Percentiles rank a stretch among this genome's conserved stretches.
Evolutionary conservation across 2,329 filamentous ascomycete species (phyloP).

Genomic region (Bipolaris victoriae): DNA sequence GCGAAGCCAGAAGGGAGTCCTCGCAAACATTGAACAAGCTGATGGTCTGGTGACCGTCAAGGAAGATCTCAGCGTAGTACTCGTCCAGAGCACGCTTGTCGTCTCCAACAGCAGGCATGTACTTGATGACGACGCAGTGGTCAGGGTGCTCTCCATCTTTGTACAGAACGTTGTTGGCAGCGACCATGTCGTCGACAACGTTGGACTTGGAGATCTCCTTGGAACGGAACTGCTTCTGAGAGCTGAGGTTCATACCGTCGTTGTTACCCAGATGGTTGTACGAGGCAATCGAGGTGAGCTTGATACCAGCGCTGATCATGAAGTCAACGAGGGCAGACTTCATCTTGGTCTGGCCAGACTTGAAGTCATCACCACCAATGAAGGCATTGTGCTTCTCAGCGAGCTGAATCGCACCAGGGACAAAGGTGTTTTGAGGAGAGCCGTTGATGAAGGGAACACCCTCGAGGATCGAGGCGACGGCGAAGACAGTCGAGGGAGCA

Average conservation of each 20-base stretch:
- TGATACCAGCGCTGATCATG: constrained; percentile 97
- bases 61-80: constrained; percentile 99
- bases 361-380: constrained; percentile 98
- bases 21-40: constrained; percentile 99
- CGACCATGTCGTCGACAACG: constrained; percentile 99
- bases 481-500: constrained; percentile 94
- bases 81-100: constrained; percentile 99
- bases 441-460: constrained; percentile 96
- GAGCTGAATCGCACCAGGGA: constrained; percentile 87
- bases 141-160: constrained; percentile 92
- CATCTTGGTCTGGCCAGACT: constrained; percentile 99
- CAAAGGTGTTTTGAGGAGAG: constrained; percentile 98
- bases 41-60: constrained; percentile 97
- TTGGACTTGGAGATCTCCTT: constrained; percentile 99
- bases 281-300: constrained; percentile 95
- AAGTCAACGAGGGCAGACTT: constrained; percentile 99
- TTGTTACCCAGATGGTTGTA: constrained; percentile 99
- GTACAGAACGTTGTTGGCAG: constrained; percentile 91
- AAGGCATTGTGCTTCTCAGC: constrained; percentile 87
- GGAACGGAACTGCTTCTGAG: constrained; percentile 97
- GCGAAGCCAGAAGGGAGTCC: constrained; percentile 93
- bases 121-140: constrained; percentile 99
- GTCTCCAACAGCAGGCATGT: constrained; percentile 98
- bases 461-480: constrained; percentile 92
- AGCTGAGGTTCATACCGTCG: constrained; percentile 97